These are phyloP conservation scores for Epichloe brachyelytri DNA, from an alignment of 2,329 filamentous ascomycete genomes.

Conservation along the genomic window DNA sequence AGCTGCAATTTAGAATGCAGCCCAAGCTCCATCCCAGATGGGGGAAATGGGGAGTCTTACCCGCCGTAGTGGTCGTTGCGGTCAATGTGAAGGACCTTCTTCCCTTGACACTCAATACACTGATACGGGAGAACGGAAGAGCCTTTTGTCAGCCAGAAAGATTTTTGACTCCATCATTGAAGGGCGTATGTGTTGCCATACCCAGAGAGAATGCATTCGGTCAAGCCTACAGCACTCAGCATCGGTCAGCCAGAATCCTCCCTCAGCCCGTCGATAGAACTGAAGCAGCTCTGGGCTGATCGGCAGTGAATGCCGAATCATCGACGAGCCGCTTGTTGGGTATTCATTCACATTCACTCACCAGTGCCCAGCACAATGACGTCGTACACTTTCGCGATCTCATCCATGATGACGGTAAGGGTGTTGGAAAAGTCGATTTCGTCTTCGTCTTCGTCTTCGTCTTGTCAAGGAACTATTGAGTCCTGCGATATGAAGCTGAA, in stretches of 20 bases:
- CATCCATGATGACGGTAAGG: slow-evolving; percentile 60
- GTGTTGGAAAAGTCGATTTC: background rate
- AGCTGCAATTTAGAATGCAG: background rate
- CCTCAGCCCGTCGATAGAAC: background rate
- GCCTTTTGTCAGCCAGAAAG: slow-evolving; percentile 20
- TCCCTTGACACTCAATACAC: slow-evolving; percentile 94
- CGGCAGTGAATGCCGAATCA: background rate
- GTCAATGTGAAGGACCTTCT: slow-evolving; percentile 98
- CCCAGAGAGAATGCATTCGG: slow-evolving; percentile 98
- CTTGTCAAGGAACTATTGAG: background rate
- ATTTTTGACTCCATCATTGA: background rate
- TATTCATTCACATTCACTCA: slow-evolving; percentile 37
- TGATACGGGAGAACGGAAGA: slow-evolving; percentile 6
- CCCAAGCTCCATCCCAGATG: background rate
- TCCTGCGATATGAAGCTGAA: slow-evolving; percentile 2
- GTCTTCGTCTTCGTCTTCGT: background rate
- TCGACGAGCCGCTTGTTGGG: background rate
- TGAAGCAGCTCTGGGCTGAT: background rate
- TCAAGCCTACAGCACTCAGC: slow-evolving; percentile 53
- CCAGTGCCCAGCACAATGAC: slow-evolving; percentile 96
- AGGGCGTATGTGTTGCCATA: slow-evolving; percentile 32
- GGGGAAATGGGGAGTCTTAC: slow-evolving; percentile 38
- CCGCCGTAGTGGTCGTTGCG: slow-evolving; percentile 97
- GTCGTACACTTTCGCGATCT: slow-evolving; percentile 97
- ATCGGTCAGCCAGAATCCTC: slow-evolving; percentile 9